phyloP scores from a whole-genome alignment of 805 yeast genomes.

The Wickerhamiella azyma region DNA sequence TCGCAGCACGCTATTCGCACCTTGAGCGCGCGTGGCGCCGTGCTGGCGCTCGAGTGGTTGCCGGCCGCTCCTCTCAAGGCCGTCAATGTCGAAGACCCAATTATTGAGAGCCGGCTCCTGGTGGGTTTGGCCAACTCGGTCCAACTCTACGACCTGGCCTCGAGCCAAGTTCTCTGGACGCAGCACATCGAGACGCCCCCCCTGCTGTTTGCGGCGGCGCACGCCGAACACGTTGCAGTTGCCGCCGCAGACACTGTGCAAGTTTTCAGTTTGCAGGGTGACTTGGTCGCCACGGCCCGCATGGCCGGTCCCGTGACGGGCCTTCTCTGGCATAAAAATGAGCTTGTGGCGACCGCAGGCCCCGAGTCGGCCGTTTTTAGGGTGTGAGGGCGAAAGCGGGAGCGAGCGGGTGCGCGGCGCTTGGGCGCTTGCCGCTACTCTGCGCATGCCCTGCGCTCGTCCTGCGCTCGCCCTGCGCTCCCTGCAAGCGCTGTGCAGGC shows the following conservation, averaged over 20 bases:
- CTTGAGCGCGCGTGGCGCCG: constrained; percentile 19
- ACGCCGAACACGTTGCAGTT: not conserved
- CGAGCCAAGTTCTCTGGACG: constrained; percentile 9
- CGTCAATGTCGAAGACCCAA: not conserved
- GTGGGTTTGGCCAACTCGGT: constrained; percentile 11
- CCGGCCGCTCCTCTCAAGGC: constrained; percentile 2
- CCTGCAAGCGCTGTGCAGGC: no score
- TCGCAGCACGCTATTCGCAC: constrained; percentile 20
- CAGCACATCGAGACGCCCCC: not conserved
- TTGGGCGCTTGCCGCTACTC: no score
- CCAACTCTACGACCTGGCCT: not conserved
- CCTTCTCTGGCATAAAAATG: not conserved
- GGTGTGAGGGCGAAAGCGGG: no score
- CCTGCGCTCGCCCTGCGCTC: no score
- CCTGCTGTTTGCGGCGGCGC: not conserved
- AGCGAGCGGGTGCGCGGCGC: no score
- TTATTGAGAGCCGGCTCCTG: constrained; percentile 11
- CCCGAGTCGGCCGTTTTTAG: no score
- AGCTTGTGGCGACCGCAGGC: not conserved
- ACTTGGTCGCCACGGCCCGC: no score
- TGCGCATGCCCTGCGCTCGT: no score
- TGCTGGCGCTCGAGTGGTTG: constrained; percentile 17
- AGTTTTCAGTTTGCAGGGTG: no score
- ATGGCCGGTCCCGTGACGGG: not conserved
- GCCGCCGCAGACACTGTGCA: not conserved